These are phyloP conservation scores for Colletotrichum trifolii DNA, from an alignment of 2,329 filamentous ascomycete genomes.

Conservation along the genomic window DNA sequence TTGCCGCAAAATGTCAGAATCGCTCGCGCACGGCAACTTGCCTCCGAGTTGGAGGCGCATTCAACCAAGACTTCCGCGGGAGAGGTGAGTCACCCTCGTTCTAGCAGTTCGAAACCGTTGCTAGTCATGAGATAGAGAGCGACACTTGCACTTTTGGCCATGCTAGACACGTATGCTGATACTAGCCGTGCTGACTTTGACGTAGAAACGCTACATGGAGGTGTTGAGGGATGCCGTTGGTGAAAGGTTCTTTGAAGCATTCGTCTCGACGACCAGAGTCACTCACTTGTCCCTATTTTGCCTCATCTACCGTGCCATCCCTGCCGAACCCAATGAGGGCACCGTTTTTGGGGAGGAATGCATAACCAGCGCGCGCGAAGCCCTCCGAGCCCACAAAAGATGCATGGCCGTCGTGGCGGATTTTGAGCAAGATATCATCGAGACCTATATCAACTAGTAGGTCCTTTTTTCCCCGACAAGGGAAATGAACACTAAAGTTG, in stretches of 20 bases:
- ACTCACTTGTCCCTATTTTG: conserved; percentile 40
- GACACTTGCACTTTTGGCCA: background rate
- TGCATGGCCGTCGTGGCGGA: conserved; percentile 32
- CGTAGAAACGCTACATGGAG: conserved; percentile 14
- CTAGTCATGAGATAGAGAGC: background rate
- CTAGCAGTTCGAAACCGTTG: background rate
- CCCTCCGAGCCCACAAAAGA: conserved; percentile 37
- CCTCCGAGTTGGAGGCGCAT: background rate
- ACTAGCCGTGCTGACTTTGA: conserved; percentile 2
- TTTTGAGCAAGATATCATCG: conserved; percentile 16
- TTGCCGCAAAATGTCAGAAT: conserved; percentile 37
- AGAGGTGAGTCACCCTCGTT: background rate
- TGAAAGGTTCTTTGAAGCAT: conserved; percentile 32
- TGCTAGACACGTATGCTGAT: background rate
- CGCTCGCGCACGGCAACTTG: conserved; percentile 28
- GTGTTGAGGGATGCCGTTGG: conserved; percentile 24
- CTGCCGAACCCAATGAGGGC: conserved; percentile 26
- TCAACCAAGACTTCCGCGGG: background rate
- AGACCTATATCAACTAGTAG: conserved; percentile 37
- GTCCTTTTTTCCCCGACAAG: background rate
- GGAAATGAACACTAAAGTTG: background rate
- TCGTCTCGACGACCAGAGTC: conserved; percentile 37
- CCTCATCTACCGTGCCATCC: conserved; percentile 42
- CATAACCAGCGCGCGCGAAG: conserved; percentile 38
- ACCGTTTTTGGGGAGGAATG: conserved; percentile 40